These are phyloP conservation scores for Metschnikowia gelsemii DNA, from an alignment of 805 yeast genomes.

Conservation along the genomic window DNA sequence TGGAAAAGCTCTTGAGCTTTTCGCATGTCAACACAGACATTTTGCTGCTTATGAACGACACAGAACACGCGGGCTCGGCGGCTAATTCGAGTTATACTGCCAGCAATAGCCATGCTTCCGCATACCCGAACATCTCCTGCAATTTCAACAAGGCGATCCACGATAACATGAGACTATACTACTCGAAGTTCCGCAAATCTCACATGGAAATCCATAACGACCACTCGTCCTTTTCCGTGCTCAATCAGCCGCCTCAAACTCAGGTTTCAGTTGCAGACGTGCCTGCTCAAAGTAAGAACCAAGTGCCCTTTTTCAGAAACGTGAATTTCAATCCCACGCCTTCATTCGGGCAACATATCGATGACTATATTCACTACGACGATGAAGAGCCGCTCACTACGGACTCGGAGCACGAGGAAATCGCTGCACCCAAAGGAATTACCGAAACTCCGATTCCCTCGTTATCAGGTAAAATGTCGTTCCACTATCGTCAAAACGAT, in stretches of 20 bases:
- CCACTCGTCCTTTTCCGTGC: constrained; percentile 34
- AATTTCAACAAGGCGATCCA: constrained; percentile 40
- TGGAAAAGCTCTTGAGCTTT: constrained; percentile 40
- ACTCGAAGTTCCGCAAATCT: constrained; percentile 26
- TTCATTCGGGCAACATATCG: constrained; percentile 28
- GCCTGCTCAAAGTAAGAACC: constrained; percentile 8
- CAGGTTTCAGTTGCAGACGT: neutral
- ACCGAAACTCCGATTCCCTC: constrained; percentile 16
- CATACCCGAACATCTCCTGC: constrained; percentile 21
- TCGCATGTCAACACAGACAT: constrained; percentile 33
- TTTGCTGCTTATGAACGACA: constrained; percentile 27
- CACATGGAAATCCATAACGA: constrained; percentile 36
- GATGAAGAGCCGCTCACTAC: constrained; percentile 19
- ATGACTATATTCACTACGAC: constrained; percentile 38
- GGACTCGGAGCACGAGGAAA: constrained; percentile 19
- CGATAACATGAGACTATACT: constrained; percentile 38
- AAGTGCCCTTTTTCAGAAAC: constrained; percentile 37
- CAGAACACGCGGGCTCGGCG: constrained; percentile 6
- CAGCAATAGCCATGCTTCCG: too few relatives aligned
- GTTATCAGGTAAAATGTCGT: constrained; percentile 31
- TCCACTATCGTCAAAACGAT: constrained; percentile 38
- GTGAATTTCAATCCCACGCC: constrained; percentile 36
- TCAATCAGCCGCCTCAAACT: constrained; percentile 16
- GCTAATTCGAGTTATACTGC: neutral
- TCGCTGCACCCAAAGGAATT: constrained; percentile 10